Base-by-base conservation (phyloP, 768 basidiomycete genomes). In the Mycena maculata region DNA sequence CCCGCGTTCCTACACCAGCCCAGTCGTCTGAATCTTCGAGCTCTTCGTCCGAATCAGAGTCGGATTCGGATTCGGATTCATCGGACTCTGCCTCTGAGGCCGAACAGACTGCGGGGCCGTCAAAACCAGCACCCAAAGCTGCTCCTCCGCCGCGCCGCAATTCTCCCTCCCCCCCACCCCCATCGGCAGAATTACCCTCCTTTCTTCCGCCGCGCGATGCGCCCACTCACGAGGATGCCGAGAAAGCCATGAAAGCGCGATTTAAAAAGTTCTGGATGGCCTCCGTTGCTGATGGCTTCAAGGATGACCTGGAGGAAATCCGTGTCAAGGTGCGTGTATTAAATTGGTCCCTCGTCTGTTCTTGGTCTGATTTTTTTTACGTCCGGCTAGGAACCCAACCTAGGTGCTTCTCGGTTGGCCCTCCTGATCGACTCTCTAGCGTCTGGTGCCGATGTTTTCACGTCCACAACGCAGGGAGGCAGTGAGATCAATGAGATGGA, bases 231-330 rank as follows among this genome's bases (percentile, higher is more conserved):
- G 76, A 74, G 25, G 77, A 81, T 33, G 73, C 77, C 31, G 90
- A 94, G 65, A 79, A 84, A 47, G 74, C 76, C 10, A 75, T 94
- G 74, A 90, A 88, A 72, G 87, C 87, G 36, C 86, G 83, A 47
- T 95, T 95, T 76, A 82, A 90, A 60, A 90, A 90, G 76, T 95
- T 95, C 73, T 95, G 94, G 94, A 94, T 95, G 93, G 80, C 87
- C 3, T 88, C 90, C 0, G 85, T 95, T 9, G 92, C 89, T 2
- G 92, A 94, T 75, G 93, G 88, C 13, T 96, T 95, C 78, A 87
- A 86, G 68, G 90, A 92, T 49, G 94, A 95, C 76, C 81, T 95
- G n/a, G 92, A 94, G 72, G 85, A 89, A 72, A 90, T 95, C 72
- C 88, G 90, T 33, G 69, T 70, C 30, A 92, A 94, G 85, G 94